Conservation (phyloP, 805 yeast species). For the Candida oleophila region DNA sequence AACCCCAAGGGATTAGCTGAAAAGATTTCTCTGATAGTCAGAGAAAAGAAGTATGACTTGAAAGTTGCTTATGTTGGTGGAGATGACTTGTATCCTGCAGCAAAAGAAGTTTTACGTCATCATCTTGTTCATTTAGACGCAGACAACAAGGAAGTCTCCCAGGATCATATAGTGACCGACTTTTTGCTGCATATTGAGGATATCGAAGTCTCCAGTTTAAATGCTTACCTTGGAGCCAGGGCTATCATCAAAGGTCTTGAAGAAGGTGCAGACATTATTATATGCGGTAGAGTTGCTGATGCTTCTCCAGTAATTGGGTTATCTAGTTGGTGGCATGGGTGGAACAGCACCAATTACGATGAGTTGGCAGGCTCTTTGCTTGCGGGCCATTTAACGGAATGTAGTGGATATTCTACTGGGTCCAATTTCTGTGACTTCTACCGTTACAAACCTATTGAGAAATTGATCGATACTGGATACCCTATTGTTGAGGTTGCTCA, state of each 20-base stretch:
- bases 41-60: conserved; percentile 7
- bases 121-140: conserved; percentile 11
- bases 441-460: conserved; percentile 7
- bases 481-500: conserved; percentile 17
- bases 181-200: background rate
- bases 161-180: background rate
- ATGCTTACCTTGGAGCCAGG: conserved; percentile 17
- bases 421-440: conserved; percentile 18
- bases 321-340: conserved; percentile 18
- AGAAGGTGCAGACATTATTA: conserved; percentile 18
- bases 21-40: conserved; percentile 6
- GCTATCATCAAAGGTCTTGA: conserved; percentile 14
- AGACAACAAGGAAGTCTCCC: conserved; percentile 4
- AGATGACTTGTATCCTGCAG: conserved; percentile 10
- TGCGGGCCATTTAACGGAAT: conserved; percentile 20
- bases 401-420: conserved; percentile 16
- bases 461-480: conserved; percentile 14
- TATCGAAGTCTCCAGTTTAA: background rate
- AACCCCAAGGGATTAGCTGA: conserved; percentile 17
- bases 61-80: conserved; percentile 18
- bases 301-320: conserved; percentile 19
- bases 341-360: conserved; percentile 14
- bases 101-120: conserved; percentile 6
- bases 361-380: conserved; percentile 16
- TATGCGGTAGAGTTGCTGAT: conserved; percentile 18